These are phyloP conservation scores for Dendrocalamus sinicus DNA, from an alignment of 176 grass and related monocot species.

Conservation along the genomic window DNA sequence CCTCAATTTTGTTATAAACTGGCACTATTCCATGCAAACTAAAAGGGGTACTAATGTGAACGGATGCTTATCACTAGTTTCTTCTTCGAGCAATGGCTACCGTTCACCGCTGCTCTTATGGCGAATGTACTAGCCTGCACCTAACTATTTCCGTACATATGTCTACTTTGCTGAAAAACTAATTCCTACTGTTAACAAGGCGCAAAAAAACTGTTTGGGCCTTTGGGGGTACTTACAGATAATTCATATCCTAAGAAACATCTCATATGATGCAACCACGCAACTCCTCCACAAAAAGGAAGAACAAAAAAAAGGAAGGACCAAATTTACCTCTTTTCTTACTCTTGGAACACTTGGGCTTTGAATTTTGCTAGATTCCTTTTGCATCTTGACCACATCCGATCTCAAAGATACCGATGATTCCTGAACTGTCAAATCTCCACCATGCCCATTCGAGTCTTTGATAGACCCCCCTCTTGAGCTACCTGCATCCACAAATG, in stretches of 20 bases:
- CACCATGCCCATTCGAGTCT: constrained; percentile 18
- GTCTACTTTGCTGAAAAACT: not conserved
- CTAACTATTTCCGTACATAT: not conserved
- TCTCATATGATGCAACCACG: not conserved
- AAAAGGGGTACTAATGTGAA: not conserved
- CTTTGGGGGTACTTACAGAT: not conserved
- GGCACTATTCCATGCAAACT: not conserved
- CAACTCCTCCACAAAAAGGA: constrained; percentile 4
- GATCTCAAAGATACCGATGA: not conserved
- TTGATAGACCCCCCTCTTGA: constrained; percentile 24
- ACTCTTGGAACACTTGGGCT: constrained; percentile 30
- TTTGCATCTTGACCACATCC: constrained; percentile 7
- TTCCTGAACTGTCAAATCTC: constrained; percentile 30
- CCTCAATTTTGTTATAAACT: not conserved
- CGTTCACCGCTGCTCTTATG: not conserved
- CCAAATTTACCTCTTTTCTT: constrained; percentile 39
- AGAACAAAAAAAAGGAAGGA: not conserved
- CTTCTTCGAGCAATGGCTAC: not conserved
- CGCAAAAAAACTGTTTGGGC: not conserved
- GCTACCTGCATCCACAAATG: constrained; percentile 8
- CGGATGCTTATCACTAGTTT: not conserved
- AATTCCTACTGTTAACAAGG: not conserved
- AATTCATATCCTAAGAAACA: not conserved
- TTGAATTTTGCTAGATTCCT: constrained; percentile 7
- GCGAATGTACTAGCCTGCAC: not conserved